Percentiles rank a stretch among this genome's conserved stretches.
phyloP scores from a whole-genome alignment of 2,329 filamentous ascomycete genomes.

The Penicillium concentricum region DNA sequence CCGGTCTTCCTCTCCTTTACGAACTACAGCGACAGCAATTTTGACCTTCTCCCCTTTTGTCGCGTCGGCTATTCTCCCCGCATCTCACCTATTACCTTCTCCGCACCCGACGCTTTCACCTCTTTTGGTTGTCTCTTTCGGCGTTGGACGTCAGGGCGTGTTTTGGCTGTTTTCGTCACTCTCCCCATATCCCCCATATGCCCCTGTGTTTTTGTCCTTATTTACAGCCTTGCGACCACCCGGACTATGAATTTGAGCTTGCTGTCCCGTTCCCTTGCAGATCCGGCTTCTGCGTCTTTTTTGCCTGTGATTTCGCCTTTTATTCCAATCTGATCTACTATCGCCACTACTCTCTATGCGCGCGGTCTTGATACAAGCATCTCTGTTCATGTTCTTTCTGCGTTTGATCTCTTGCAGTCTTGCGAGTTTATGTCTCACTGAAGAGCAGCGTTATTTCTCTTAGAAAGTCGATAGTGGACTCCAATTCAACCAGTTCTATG shows the following conservation, averaged over 20 bases:
- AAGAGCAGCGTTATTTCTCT: conserved; percentile 10
- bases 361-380: conserved; percentile 10
- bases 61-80: background rate
- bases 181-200: conserved; percentile 30
- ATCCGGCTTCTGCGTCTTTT: conserved; percentile 9
- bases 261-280: conserved; percentile 12
- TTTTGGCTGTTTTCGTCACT: conserved; percentile 30
- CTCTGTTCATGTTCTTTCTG: conserved; percentile 8
- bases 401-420: conserved; percentile 7
- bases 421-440: background rate
- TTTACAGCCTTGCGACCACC: conserved; percentile 4
- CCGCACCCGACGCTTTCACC: conserved; percentile 26
- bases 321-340: conserved; percentile 3
- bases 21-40: conserved; percentile 16
- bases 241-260: conserved; percentile 19
- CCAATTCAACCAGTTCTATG: conserved; percentile 17
- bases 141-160: conserved; percentile 42
- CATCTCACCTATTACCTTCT: conserved; percentile 10
- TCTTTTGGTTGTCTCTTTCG: conserved; percentile 35
- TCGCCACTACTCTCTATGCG: conserved; percentile 1
- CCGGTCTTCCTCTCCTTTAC: conserved; percentile 15
- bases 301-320: background rate
- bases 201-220: conserved; percentile 15
- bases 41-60: conserved; percentile 15
- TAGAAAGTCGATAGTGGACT: conserved; percentile 12